Evolutionary conservation across 148 eudicot species (phyloP).

Genomic region (Amaranthus palmeri): DNA sequence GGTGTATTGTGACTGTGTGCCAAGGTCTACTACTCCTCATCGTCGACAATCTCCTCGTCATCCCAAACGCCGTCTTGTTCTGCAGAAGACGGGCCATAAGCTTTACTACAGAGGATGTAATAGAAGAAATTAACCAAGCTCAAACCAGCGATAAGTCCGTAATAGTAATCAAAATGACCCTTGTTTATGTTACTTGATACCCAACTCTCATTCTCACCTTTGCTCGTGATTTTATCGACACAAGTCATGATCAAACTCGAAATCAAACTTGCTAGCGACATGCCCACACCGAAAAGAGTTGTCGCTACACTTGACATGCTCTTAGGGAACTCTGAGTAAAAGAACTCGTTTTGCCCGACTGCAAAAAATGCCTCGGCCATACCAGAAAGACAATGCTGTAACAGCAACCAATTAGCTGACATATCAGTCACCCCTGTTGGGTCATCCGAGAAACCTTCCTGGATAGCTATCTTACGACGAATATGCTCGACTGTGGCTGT

Average conservation of each 20-base stretch:
- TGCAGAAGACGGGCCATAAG: conserved; percentile 43
- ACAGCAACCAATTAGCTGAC: conserved; percentile 66
- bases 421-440: conserved; percentile 28
- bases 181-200: conserved; percentile 53
- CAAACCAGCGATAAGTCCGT: conserved; percentile 43
- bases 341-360: conserved; percentile 53
- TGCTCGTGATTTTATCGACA: conserved; percentile 33
- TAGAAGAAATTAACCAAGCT: conserved; percentile 42
- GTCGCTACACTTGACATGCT: conserved; percentile 62
- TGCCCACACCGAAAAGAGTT: conserved; percentile 30
- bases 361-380: conserved; percentile 49
- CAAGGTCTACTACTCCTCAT: neutral
- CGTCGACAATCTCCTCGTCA: conserved; percentile 10
- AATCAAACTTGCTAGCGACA: conserved; percentile 32
- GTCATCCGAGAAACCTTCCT: conserved; percentile 21
- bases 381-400: conserved; percentile 40
- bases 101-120: conserved; percentile 40
- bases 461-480: conserved; percentile 34
- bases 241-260: conserved; percentile 40
- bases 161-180: conserved; percentile 68
- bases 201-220: conserved; percentile 58
- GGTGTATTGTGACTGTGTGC: no score
- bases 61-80: conserved; percentile 6
- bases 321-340: conserved; percentile 46
- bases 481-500: conserved; percentile 37